A percentile compares a stretch with the other conserved stretches of the same genome.
Evolutionary conservation across 768 basidiomycete genomes (phyloP).

Genomic region (Termitomyces sp.): DNA sequence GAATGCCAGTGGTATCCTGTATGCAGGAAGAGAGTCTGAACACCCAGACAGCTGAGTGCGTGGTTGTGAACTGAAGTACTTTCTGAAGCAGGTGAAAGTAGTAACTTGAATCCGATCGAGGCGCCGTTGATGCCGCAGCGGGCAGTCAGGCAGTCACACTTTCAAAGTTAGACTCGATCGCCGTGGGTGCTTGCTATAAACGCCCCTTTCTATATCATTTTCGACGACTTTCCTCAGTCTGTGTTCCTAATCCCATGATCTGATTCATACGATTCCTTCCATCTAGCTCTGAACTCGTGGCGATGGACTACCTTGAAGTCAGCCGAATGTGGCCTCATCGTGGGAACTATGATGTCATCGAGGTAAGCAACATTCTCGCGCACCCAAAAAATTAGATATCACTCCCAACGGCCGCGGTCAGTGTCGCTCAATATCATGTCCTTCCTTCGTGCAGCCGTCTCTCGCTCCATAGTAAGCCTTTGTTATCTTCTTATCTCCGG

Average conservation of each 20-base stretch:
- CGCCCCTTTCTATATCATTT: neutral
- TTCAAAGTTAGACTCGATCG: neutral
- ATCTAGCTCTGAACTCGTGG: neutral
- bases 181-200: neutral
- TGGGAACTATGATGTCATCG: constrained; percentile 12
- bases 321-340: neutral
- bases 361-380: neutral
- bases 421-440: constrained; percentile 34
- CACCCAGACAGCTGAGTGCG: neutral
- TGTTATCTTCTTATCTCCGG: neutral
- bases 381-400: constrained; percentile 1
- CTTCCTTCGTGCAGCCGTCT: constrained; percentile 34
- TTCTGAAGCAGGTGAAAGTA: neutral
- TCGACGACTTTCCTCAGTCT: neutral
- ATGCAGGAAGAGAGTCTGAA: neutral
- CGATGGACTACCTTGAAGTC: too few species aligned
- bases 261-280: neutral
- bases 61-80: neutral
- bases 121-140: neutral
- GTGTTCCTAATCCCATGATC: neutral
- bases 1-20: neutral
- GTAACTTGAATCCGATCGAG: neutral
- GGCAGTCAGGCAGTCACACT: neutral
- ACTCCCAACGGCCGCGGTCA: neutral
- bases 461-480: constrained; percentile 40